Base-by-base conservation (phyloP, 495 filamentous ascomycete genomes). In the Penicillium cataractarum region DNA sequence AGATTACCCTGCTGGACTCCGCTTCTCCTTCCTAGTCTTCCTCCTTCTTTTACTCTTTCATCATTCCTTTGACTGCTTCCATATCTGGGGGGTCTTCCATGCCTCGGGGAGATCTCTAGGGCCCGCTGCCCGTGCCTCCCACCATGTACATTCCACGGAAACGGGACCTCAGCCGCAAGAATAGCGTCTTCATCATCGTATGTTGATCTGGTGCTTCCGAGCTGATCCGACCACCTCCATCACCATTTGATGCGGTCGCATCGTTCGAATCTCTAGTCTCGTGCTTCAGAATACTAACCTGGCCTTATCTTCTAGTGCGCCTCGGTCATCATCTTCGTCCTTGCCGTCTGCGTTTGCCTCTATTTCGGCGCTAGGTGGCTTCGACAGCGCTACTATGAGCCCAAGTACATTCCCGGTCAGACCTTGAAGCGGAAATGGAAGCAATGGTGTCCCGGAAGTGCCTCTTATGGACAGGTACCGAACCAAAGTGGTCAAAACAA, bases 381-480 rank as follows among this genome's bases (percentile, higher is more conserved):
- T 40, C 84, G 83, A 35, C 74, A 76, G 49, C 72, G 74, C 63
- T 67, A 82, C 57, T 81, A 77, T 42, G 78, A 83, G 40, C 86
- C 84, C 19, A 83, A 79, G 71, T 87, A 83, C 65, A 73, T 88
- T 32, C 89, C 87, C 13, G 84, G 82, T 0, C 73, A 76, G 40
- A 82, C 71, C 48, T 63, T 90, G 55, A 90, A 89, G 66, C 76
- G 73, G 15, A 74, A 79, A 76, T 90, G 89, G 88, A 77, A 76
- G 44, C 74, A 77, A 59, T 90, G 88, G 88, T 76, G 74, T 2
- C 68, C 70, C 6, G 84, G 83, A 1, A 78, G 70, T 21, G 66
- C 71, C 46, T 67, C 72, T 1, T 79, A 82, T 52, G 74, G 74
- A 27, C 76, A 80, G 50, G 73, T 81, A 9, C 70, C 73, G 8